Evolutionary conservation across 257 asterid genomes (phyloP).

Genomic region (Eucommia ulmoides): DNA sequence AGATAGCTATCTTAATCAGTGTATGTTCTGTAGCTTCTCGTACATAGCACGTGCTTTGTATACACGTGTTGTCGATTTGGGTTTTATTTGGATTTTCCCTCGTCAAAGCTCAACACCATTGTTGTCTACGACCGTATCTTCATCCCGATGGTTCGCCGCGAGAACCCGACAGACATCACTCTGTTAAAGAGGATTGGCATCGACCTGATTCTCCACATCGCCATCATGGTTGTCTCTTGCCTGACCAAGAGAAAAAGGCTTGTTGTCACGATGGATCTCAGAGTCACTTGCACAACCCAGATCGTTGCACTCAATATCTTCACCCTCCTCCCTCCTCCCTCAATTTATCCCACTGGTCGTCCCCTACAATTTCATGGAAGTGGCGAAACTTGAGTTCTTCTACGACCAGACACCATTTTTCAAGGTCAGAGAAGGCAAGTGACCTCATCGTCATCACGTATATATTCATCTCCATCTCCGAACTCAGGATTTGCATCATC

Average conservation of each 20-base stretch:
- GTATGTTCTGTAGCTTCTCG: too few relatives aligned
- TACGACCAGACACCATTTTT: neutral
- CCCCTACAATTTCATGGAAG: neutral
- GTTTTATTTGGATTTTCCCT: too few relatives aligned
- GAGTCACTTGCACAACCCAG: neutral
- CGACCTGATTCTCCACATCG: constrained; percentile 29
- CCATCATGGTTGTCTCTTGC: neutral
- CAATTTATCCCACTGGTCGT: neutral
- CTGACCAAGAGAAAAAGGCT: neutral
- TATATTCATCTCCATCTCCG: too few relatives aligned
- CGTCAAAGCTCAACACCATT: constrained; percentile 42
- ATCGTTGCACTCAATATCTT: neutral
- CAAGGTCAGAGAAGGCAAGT: too few relatives aligned
- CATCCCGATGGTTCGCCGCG: constrained; percentile 23
- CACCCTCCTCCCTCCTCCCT: constrained; percentile 1
- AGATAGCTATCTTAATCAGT: too few relatives aligned
- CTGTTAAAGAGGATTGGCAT: constrained; percentile 50
- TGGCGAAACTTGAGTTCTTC: neutral
- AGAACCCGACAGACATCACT: constrained; percentile 55
- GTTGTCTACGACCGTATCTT: constrained; percentile 45
- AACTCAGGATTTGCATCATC: too few relatives aligned
- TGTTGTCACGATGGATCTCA: neutral
- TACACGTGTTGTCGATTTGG: too few relatives aligned
- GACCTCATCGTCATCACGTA: too few relatives aligned
- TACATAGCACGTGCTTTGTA: too few relatives aligned